Evolutionary conservation across 495 filamentous ascomycete species (phyloP).

Genomic region (Oidiodendron maius): DNA sequence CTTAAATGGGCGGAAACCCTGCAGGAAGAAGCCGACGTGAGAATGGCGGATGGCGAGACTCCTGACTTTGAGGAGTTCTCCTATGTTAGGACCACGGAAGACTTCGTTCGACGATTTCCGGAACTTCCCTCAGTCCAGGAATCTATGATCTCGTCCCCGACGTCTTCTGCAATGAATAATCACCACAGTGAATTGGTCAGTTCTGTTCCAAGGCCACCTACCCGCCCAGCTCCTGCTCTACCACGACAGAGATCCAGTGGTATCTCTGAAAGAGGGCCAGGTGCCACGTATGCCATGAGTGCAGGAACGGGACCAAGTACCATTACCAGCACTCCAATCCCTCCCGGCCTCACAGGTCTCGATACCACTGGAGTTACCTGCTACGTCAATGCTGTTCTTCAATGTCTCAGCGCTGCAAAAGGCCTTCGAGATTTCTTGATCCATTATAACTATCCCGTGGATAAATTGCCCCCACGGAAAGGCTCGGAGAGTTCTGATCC

Average conservation of each 20-base stretch:
- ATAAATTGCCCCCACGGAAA: slow-evolving; percentile 41
- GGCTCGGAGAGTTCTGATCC: slow-evolving; percentile 60
- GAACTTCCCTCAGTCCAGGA: slow-evolving; percentile 64
- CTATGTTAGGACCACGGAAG: slow-evolving; percentile 51
- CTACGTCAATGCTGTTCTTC: slow-evolving; percentile 86
- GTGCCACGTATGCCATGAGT: slow-evolving; percentile 33
- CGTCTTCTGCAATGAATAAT: slow-evolving; percentile 5
- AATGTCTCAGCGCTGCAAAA: slow-evolving; percentile 72
- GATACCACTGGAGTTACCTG: slow-evolving; percentile 77
- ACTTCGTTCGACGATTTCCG: slow-evolving; percentile 79
- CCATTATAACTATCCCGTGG: slow-evolving; percentile 41
- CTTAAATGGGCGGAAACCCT: slow-evolving; percentile 35
- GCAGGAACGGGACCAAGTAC: slow-evolving; percentile 17
- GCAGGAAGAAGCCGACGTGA: slow-evolving; percentile 25
- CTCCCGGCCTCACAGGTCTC: slow-evolving; percentile 55
- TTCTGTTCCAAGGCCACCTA: slow-evolving; percentile 37
- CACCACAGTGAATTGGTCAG: slow-evolving; percentile 26
- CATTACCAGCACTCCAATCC: slow-evolving; percentile 6
- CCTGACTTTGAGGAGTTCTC: slow-evolving; percentile 20
- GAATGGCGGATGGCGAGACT: slow-evolving; percentile 2
- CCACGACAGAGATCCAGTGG: slow-evolving; percentile 86
- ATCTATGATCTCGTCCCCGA: slow-evolving; percentile 54
- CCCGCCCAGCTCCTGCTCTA: slow-evolving; percentile 76
- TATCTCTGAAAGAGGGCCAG: slow-evolving; percentile 56
- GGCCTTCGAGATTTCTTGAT: slow-evolving; percentile 64